Percentiles rank a stretch among this genome's conserved stretches.
These are phyloP conservation scores for Phytophthora lateralis DNA, from an alignment of 352 stramenopile genomes.

Conservation along the genomic window DNA sequence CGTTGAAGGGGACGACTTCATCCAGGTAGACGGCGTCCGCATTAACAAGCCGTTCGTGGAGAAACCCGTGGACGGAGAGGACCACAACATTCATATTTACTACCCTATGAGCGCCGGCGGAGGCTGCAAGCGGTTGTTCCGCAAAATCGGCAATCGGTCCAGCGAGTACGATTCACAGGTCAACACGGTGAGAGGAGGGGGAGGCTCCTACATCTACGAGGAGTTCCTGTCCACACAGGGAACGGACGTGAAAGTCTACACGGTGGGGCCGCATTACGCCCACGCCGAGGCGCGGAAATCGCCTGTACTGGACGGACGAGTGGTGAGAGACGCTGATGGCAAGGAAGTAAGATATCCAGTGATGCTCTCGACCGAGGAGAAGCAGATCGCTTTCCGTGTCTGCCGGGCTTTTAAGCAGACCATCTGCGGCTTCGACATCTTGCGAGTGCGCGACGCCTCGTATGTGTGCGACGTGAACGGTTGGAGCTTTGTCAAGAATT, in stretches of 20 bases:
- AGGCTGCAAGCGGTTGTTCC: conserved; percentile 99
- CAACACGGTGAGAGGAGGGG: conserved; percentile 92
- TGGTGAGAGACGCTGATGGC: conserved; percentile 96
- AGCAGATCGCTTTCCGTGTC: conserved; percentile 96
- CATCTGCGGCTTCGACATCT: conserved; percentile 99
- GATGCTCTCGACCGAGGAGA: conserved; percentile 98
- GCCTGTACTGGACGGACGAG: conserved; percentile 98
- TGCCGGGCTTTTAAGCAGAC: conserved; percentile 85
- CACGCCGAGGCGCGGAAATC: conserved; percentile 99
- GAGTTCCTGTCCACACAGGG: conserved; percentile 99
- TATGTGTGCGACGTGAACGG: conserved; percentile 99
- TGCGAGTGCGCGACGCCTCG: conserved; percentile 90
- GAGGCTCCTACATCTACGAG: conserved; percentile 97
- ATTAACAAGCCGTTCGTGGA: conserved; percentile 99
- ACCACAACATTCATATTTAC: conserved; percentile 99
- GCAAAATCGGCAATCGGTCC: conserved; percentile 94
- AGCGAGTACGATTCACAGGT: conserved; percentile 96
- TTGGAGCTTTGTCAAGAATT: conserved; percentile 99
- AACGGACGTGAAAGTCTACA: conserved; percentile 99
- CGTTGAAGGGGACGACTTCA: conserved; percentile 78
- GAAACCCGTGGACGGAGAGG: conserved; percentile 99
- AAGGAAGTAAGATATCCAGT: conserved; percentile 99
- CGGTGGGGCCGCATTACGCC: conserved; percentile 97
- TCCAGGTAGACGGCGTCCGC: conserved; percentile 92
- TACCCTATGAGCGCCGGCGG: conserved; percentile 98